phyloP scores from a whole-genome alignment of 208 protist species.

The Wallacemonas sp. region DNA sequence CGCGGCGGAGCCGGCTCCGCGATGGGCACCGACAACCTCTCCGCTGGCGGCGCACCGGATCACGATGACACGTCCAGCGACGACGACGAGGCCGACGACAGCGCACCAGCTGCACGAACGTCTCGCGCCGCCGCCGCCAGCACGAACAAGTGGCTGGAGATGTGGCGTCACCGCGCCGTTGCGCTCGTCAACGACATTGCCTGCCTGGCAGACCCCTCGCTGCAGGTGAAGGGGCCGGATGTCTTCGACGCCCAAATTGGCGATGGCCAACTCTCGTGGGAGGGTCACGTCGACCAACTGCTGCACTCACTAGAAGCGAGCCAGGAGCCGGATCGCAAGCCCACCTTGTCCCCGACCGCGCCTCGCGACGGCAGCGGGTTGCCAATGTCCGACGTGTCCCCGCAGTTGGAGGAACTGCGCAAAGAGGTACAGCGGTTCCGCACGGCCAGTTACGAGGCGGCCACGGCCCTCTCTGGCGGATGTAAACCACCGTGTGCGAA shows the following conservation, averaged over 20 bases:
- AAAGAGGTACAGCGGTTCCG: constrained; percentile 45
- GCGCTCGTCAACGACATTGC: constrained; percentile 57
- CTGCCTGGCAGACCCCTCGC: constrained; percentile 35
- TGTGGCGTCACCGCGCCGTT: constrained; percentile 62
- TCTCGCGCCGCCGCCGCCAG: constrained; percentile 15
- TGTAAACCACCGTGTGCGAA: constrained; percentile 8
- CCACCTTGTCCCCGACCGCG: constrained; percentile 8
- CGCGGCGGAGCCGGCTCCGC: neutral
- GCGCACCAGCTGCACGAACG: neutral
- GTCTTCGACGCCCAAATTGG: constrained; percentile 19
- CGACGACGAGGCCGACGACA: constrained; percentile 30
- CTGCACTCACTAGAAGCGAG: constrained; percentile 29
- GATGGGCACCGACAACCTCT: neutral
- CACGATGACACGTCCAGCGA: constrained; percentile 70
- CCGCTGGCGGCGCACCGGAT: constrained; percentile 31
- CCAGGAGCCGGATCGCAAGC: constrained; percentile 24
- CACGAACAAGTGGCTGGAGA: constrained; percentile 21
- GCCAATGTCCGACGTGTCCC: neutral
- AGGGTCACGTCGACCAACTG: constrained; percentile 29
- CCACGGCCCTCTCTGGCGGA: constrained; percentile 18
- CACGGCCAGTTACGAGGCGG: constrained; percentile 17
- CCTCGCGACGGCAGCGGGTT: neutral
- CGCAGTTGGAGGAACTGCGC: constrained; percentile 14
- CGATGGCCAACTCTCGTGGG: constrained; percentile 26
- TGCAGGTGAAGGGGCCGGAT: constrained; percentile 32